phyloP scores from a whole-genome alignment of 2,329 filamentous ascomycete species.

The Ceratocystis eucalypticola region DNA sequence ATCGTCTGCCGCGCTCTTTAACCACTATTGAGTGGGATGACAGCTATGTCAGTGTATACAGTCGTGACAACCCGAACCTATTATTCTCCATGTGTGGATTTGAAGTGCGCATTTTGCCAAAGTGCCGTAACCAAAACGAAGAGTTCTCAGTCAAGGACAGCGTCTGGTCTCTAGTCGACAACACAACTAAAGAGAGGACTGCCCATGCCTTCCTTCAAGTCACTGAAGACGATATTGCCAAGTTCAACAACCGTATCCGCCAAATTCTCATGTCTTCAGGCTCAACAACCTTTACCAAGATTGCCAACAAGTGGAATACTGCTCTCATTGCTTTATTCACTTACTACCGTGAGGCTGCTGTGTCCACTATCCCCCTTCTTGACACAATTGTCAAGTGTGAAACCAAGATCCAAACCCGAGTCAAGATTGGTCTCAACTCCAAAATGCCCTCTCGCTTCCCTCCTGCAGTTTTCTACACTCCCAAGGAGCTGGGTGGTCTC shows the following conservation, averaged over 20 bases:
- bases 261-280: constrained; percentile 99
- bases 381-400: constrained; percentile 99
- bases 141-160: constrained; percentile 97
- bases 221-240: constrained; percentile 92
- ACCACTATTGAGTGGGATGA: constrained; percentile 99
- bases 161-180: constrained; percentile 95
- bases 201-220: constrained; percentile 96
- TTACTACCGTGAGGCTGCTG: constrained; percentile 94
- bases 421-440: constrained; percentile 96
- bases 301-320: constrained; percentile 99
- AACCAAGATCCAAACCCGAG: constrained; percentile 96
- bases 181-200: constrained; percentile 90
- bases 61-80: constrained; percentile 90
- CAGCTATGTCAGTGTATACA: constrained; percentile 96
- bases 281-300: constrained; percentile 99
- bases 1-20: constrained; percentile 80
- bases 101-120: constrained; percentile 89
- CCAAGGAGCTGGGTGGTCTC: constrained; percentile 89
- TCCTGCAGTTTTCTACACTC: constrained; percentile 95
- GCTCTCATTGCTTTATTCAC: constrained; percentile 94
- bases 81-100: constrained; percentile 98
- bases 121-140: constrained; percentile 87
- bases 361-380: constrained; percentile 83
- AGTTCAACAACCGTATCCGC: constrained; percentile 97
- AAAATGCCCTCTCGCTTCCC: constrained; percentile 99